These are phyloP conservation scores for Phytophthora litchii DNA, from an alignment of 352 stramenopile species.

Conservation along the genomic window DNA sequence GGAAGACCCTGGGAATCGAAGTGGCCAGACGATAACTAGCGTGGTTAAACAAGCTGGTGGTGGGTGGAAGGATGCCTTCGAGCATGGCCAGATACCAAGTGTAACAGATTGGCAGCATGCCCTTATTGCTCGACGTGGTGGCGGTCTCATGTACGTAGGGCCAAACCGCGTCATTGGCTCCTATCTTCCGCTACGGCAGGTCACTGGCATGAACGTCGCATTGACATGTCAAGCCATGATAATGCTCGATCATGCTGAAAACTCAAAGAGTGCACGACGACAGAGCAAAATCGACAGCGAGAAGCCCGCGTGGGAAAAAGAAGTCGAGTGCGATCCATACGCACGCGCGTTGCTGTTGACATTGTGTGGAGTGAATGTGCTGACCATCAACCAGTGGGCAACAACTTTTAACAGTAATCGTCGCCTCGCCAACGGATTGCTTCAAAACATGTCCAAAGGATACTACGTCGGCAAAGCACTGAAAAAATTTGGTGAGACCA, in stretches of 20 bases:
- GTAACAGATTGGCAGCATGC: conserved; percentile 73
- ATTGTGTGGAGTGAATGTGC: conserved; percentile 71
- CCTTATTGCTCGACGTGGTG: conserved; percentile 56
- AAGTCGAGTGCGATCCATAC: conserved; percentile 70
- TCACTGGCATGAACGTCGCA: conserved; percentile 75
- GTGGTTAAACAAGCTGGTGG: conserved; percentile 52
- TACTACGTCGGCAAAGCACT: conserved; percentile 67
- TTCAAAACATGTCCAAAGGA: conserved; percentile 55
- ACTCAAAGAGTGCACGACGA: conserved; percentile 63
- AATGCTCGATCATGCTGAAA: conserved; percentile 84
- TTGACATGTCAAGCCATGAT: conserved; percentile 74
- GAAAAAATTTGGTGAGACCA: conserved; percentile 56
- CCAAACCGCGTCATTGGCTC: conserved; percentile 70
- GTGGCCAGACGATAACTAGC: conserved; percentile 48
- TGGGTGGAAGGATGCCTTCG: conserved; percentile 64
- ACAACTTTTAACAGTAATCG: conserved; percentile 83
- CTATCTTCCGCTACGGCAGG: conserved; percentile 37
- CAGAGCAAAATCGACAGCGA: conserved; percentile 90
- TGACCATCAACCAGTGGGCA: conserved; percentile 85
- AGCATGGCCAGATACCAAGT: conserved; percentile 66
- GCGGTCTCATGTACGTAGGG: conserved; percentile 75
- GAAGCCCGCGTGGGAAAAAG: conserved; percentile 62
- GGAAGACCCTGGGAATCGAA: conserved; percentile 49
- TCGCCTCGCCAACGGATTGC: conserved; percentile 53
- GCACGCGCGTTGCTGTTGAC: conserved; percentile 74